phyloP scores from a whole-genome alignment of 352 stramenopile genomes.

The Hyaloperonospora arabidopsidis region DNA sequence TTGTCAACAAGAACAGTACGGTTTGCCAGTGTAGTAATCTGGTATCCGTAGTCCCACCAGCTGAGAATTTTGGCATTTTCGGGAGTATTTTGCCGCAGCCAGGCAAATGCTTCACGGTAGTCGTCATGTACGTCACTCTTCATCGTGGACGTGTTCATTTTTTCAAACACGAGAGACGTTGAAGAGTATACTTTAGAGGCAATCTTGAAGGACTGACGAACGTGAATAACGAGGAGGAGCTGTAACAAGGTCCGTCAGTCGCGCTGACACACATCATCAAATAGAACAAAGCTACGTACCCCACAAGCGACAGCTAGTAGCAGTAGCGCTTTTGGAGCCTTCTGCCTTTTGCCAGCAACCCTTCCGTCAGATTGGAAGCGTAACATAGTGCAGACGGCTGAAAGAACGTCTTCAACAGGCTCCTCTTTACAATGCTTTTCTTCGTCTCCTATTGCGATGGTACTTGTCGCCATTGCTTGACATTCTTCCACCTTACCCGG shows the following conservation, averaged over 20 bases:
- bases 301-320: slow-evolving; percentile 50
- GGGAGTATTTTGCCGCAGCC: slow-evolving; percentile 65
- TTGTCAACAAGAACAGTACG: slow-evolving; percentile 89
- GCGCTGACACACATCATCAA: not conserved
- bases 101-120: slow-evolving; percentile 78
- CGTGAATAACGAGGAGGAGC: slow-evolving; percentile 63
- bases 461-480: slow-evolving; percentile 1
- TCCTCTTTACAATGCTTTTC: slow-evolving; percentile 17
- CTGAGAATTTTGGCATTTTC: slow-evolving; percentile 62
- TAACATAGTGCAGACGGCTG: slow-evolving; percentile 23
- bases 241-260: slow-evolving; percentile 15
- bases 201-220: slow-evolving; percentile 51
- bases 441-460: slow-evolving; percentile 9
- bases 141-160: slow-evolving; percentile 42
- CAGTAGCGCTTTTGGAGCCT: slow-evolving; percentile 13
- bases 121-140: slow-evolving; percentile 53
- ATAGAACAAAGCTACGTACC: slow-evolving; percentile 29
- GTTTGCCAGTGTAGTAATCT: slow-evolving; percentile 75
- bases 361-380: slow-evolving; percentile 22
- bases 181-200: slow-evolving; percentile 73
- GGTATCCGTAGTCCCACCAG: slow-evolving; percentile 87
- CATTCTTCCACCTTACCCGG: slow-evolving; percentile 5
- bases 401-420: slow-evolving; percentile 27
- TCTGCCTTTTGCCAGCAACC: slow-evolving; percentile 12
- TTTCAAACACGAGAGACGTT: slow-evolving; percentile 65